These are phyloP conservation scores for Xylaria grammica DNA, from an alignment of 495 filamentous ascomycete species.

Conservation along the genomic window DNA sequence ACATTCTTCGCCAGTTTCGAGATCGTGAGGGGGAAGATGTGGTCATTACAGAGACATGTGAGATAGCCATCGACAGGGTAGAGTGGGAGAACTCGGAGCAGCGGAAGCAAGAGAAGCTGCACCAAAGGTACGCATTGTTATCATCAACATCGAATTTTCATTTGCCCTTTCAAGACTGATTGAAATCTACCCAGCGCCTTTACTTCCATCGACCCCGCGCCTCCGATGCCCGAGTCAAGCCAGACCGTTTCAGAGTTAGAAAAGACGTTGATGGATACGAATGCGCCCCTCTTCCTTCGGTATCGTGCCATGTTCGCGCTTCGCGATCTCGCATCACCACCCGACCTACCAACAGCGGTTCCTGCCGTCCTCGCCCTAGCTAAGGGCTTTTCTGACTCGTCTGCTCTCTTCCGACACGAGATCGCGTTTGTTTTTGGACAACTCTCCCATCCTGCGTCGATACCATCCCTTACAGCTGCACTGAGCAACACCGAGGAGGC, in stretches of 20 bases:
- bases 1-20: constrained; percentile 70
- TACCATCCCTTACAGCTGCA: constrained; percentile 80
- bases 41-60: constrained; percentile 93
- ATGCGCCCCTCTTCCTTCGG: constrained; percentile 81
- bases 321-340: constrained; percentile 89
- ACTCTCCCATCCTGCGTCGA: constrained; percentile 91
- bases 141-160: constrained; percentile 17
- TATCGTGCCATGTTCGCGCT: constrained; percentile 99
- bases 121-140: constrained; percentile 65
- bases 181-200: constrained; percentile 70
- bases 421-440: constrained; percentile 99
- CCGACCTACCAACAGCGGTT: constrained; percentile 83
- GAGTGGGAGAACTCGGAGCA: constrained; percentile 85
- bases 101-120: constrained; percentile 73
- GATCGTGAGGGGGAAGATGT: constrained; percentile 73
- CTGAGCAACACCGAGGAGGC: constrained; percentile 79
- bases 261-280: constrained; percentile 76
- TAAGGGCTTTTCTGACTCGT: constrained; percentile 83
- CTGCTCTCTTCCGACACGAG: constrained; percentile 96
- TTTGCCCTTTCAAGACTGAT: constrained; percentile 22
- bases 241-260: constrained; percentile 76
- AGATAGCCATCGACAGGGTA: constrained; percentile 92
- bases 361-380: constrained; percentile 84
- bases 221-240: constrained; percentile 72
- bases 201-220: constrained; percentile 93